Base-by-base conservation (phyloP, 495 filamentous ascomycete species). In the Mytilinidion resinicola region DNA sequence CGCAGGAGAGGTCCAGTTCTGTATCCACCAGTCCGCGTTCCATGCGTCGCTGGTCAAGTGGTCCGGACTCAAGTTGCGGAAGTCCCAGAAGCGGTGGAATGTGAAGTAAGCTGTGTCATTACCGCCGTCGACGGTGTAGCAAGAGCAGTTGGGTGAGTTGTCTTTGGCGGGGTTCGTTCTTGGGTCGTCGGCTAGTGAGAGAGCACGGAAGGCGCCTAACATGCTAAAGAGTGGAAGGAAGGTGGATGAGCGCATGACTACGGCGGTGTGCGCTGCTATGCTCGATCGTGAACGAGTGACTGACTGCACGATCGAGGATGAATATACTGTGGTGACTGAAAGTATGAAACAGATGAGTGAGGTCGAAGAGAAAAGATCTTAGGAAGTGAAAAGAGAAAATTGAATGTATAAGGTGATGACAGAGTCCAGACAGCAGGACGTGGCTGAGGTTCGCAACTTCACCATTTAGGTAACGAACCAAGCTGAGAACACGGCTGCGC, bases 31-130 rank as follows among this genome's bases (percentile, higher is more conserved):
- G 63, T 82, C 77, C 19, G 74, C 65, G 11, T 61, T 69, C 73
- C 72, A 80, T 9, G 59, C 59, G 10, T 66, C 62, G 48, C 64
- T 46, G 42, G 68, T 67, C 33, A 55, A 63, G 63, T 56, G 1
- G 69, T 78, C 43, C 66, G 57, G 49, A 63, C 64, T 48, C 56
- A 72, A 10, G 36, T 76, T 74, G 39, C 85, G 81, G 67, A 84
- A 90, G 72, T 90, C 86, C 73, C 78, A 85, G 69, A 88, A 82
- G 37, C 77, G 77, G 73, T 88, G 82, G 63, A 81, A 73, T 19
- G 75, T 76, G 68, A 86, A 88, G 72, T 81, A 86, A n/a, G 51
- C 36, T 9, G 59, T 59, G 4, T 59, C 53, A 15, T 53, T 53
- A 20, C 55, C 59, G 14, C 59, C 56, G 38, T 53, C 38, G 37